Conservation (phyloP, 768 basidiomycete genomes). For the Punctularia strigosozonata region DNA sequence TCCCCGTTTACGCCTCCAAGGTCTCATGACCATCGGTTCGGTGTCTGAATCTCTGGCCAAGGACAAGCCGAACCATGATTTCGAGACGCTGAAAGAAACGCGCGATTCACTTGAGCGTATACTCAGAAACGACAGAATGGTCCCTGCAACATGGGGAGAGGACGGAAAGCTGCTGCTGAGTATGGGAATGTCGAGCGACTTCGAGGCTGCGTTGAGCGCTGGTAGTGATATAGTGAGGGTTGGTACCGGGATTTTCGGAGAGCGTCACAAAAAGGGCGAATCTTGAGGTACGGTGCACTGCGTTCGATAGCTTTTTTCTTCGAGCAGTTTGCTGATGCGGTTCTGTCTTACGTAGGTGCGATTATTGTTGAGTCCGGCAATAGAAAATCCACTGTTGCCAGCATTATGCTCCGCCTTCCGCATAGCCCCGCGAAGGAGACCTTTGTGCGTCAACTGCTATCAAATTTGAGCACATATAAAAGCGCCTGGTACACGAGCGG, state of each 20-base stretch:
- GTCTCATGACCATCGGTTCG: conserved; percentile 96
- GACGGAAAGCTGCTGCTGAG: conserved; percentile 52
- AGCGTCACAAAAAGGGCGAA: conserved; percentile 40
- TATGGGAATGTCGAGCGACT: conserved; percentile 98
- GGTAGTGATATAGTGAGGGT: conserved; percentile 87
- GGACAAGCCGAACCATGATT: conserved; percentile 55
- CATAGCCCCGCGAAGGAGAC: too few relatives aligned
- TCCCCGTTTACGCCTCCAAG: conserved; percentile 63
- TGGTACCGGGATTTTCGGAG: conserved; percentile 84
- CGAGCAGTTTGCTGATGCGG: too few relatives aligned
- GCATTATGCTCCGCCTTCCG: too few relatives aligned
- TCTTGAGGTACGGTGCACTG: too few relatives aligned
- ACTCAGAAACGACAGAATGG: conserved; percentile 22
- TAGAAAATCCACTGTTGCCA: too few relatives aligned
- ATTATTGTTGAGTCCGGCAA: too few relatives aligned
- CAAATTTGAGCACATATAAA: too few relatives aligned
- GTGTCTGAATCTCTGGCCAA: conserved; percentile 54
- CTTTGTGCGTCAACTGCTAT: too few relatives aligned
- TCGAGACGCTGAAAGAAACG: conserved; percentile 54
- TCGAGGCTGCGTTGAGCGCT: conserved; percentile 70
- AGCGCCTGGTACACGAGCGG: too few relatives aligned
- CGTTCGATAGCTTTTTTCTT: too few relatives aligned
- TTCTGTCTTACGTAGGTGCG: too few relatives aligned
- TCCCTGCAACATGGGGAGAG: conserved; percentile 14
- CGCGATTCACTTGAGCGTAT: conserved; percentile 41